Conservation (phyloP, 2,329 filamentous ascomycete genomes). For the Botrytis hyacinthi region DNA sequence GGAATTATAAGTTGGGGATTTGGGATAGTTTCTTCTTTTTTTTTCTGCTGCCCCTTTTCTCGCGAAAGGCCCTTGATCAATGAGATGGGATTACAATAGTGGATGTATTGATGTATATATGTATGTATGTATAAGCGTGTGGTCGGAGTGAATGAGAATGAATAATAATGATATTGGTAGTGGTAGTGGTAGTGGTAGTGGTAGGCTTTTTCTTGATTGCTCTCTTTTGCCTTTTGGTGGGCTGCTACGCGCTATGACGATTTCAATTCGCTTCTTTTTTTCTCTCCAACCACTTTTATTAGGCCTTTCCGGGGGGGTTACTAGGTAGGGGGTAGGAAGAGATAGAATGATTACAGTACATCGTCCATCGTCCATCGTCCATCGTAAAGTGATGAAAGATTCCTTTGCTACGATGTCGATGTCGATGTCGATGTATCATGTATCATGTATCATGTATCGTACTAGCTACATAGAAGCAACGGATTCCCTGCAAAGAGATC, state of each 20-base stretch:
- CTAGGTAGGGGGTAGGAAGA: background rate
- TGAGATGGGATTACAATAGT: background rate
- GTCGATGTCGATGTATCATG: background rate
- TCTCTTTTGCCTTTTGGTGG: constrained; percentile 4
- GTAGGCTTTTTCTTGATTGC: constrained; percentile 2
- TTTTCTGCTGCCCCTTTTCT: background rate
- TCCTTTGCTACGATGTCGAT: background rate
- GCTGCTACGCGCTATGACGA: constrained; percentile 28
- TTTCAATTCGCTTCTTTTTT: constrained; percentile 11
- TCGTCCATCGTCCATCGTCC: too few species aligned
- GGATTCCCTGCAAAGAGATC: background rate
- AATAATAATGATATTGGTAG: background rate
- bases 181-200: too few species aligned
- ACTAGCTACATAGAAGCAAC: background rate
- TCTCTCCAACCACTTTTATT: background rate
- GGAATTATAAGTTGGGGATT: background rate
- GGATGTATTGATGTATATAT: background rate
- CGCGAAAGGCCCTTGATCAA: background rate
- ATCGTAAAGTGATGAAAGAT: background rate
- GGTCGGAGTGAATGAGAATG: background rate
- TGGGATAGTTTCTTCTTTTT: background rate
- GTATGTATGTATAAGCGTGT: background rate
- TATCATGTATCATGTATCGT: background rate
- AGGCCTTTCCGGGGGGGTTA: background rate
- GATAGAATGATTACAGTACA: background rate